These are phyloP conservation scores for Cryptococcus sp. DNA, from an alignment of 1,284 basidiomycete genomes.

Conservation along the genomic window DNA sequence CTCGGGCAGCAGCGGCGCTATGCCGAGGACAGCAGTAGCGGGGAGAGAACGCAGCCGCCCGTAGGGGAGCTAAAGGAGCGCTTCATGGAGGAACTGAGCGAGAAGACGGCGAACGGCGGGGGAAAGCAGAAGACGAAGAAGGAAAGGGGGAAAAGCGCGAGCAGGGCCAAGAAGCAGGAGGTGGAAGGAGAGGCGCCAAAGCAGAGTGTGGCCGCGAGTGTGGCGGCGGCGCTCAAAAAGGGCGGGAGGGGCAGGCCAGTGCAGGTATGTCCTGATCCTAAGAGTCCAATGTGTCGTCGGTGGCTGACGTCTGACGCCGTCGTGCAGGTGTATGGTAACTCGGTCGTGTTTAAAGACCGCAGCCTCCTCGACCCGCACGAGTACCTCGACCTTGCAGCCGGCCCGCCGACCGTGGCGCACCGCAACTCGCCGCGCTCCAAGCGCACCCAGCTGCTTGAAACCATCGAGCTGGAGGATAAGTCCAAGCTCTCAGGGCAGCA, in stretches of 20 bases:
- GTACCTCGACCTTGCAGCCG: slow-evolving; percentile 53
- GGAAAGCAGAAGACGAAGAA: slow-evolving; percentile 14
- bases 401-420: slow-evolving; percentile 49
- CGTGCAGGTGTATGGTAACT: slow-evolving; percentile 47
- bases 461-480: slow-evolving; percentile 49
- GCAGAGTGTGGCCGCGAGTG: slow-evolving; percentile 31
- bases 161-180: slow-evolving; percentile 15
- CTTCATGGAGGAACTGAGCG: slow-evolving; percentile 54
- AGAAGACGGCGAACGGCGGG: slow-evolving; percentile 26
- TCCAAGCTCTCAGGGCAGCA: slow-evolving; percentile 44
- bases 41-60: slow-evolving; percentile 13
- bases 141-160: slow-evolving; percentile 20
- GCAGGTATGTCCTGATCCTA: slow-evolving; percentile 15
- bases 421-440: slow-evolving; percentile 48
- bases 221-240: slow-evolving; percentile 51
- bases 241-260: slow-evolving; percentile 52
- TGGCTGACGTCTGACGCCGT: not conserved
- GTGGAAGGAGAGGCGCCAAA: slow-evolving; percentile 13
- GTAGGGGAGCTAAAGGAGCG: slow-evolving; percentile 49
- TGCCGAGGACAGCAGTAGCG: slow-evolving; percentile 1
- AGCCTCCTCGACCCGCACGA: slow-evolving; percentile 50
- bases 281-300: not conserved
- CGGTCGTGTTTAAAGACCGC: slow-evolving; percentile 53
- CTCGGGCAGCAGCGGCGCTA: not conserved
- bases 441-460: slow-evolving; percentile 46